Base-by-base conservation (phyloP, 1,139 yeast genomes). In the Wickerhamomyces sp. region DNA sequence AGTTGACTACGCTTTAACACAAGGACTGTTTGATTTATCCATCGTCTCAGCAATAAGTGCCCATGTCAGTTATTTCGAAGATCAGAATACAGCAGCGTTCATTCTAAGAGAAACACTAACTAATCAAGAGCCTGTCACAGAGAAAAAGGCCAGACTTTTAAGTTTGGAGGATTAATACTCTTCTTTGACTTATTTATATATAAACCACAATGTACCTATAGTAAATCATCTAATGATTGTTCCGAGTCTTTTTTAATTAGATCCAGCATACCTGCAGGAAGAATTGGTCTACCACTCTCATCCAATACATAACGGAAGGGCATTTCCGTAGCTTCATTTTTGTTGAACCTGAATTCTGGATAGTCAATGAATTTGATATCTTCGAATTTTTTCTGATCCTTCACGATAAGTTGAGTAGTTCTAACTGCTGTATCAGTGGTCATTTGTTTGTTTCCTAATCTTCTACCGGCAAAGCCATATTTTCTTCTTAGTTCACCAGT, bases 361-460 rank as follows among this genome's bases (percentile, higher is more conserved):
- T 87, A 89, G 60, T 92, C 97, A 45, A 90, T 78, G 59, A 87
- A 90, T 42, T 76, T 74, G 44, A 92, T 87, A 36, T 84, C 75
- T 43, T 83, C 84, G 51, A 92, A 83, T 19, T 58, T 54, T 17
- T 54, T 65, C 42, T 72, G 65, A 37, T 74, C 72, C 44, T 81
- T 78, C 14, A 86, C 69, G 24, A 92, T 90, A 37, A 74, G 60
- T 55, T 86, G 89, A 1, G 97, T 87, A 22, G 95, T 87, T 63
- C 98, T 76, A 28, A 92, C 84, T 1, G 97, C 97, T 3, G 97
- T 90, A 56, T 92, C 98, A 0, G 98, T 92, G 20, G 97, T 88
- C 97, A 92, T 90, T 59, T 92, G 98, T 50, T 85, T 75, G 40
- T 70, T 76, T 1, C 96, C 97, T 41, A 92, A 69, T 58, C 96